Evolutionary conservation across 345 rosid species (phyloP).

Genomic region (Ceriops zippeliana): DNA sequence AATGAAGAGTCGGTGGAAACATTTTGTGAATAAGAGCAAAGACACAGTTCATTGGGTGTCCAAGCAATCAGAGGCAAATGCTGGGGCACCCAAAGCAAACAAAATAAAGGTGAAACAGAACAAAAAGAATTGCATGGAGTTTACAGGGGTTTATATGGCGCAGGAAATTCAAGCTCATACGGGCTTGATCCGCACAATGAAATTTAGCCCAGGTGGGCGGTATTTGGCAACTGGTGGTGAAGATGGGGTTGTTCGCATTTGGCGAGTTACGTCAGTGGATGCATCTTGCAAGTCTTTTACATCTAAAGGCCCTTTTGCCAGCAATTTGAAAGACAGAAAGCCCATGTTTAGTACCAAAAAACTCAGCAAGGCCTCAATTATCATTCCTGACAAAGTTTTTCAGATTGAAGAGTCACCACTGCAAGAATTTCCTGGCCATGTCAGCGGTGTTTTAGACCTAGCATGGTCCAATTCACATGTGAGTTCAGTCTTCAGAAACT

Average conservation of each 20-base stretch:
- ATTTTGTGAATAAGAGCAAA: slow-evolving; percentile 27
- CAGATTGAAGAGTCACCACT: slow-evolving; percentile 63
- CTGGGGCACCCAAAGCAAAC: slow-evolving; percentile 22
- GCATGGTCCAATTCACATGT: slow-evolving; percentile 88
- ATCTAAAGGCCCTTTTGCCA: slow-evolving; percentile 17
- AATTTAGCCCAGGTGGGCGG: slow-evolving; percentile 84
- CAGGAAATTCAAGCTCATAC: slow-evolving; percentile 78
- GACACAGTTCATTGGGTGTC: slow-evolving; percentile 2
- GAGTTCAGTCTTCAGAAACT: slow-evolving; percentile 25
- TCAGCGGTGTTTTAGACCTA: slow-evolving; percentile 63
- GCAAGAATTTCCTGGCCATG: slow-evolving; percentile 70
- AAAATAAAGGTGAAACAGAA: slow-evolving; percentile 54
- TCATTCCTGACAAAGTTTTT: slow-evolving; percentile 64
- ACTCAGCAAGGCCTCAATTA: slow-evolving; percentile 26
- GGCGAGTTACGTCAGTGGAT: slow-evolving; percentile 52
- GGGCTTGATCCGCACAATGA: slow-evolving; percentile 65
- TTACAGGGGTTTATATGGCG: slow-evolving; percentile 48
- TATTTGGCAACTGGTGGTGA: slow-evolving; percentile 82
- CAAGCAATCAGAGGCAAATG: slow-evolving; percentile 12
- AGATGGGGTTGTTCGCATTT: slow-evolving; percentile 71
- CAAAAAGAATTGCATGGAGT: slow-evolving; percentile 64
- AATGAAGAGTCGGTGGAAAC: slow-evolving; percentile 52
- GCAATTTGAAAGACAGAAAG: slow-evolving; percentile 17
- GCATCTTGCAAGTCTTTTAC: slow-evolving; percentile 31
- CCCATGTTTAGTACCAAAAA: slow-evolving; percentile 27